Evolutionary conservation across 1,139 yeast genomes (phyloP).

Genomic region (Yamadazyma blattariae): DNA sequence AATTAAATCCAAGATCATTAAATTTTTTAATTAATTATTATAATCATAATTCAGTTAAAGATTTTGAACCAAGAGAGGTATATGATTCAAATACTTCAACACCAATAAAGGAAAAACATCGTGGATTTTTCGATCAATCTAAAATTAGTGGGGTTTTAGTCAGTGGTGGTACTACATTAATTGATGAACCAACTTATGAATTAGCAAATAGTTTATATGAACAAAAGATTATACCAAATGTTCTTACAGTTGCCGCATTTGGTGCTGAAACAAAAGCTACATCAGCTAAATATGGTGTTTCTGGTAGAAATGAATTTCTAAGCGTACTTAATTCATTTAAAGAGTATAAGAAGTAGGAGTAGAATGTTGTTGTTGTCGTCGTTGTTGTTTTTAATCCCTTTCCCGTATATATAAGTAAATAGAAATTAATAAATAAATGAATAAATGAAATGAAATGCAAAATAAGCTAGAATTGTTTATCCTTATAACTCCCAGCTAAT

Average conservation of each 20-base stretch:
- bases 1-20: constrained; percentile 52
- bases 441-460: no score
- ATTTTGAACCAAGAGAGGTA: constrained; percentile 21
- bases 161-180: constrained; percentile 68
- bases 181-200: constrained; percentile 69
- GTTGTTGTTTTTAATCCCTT: no score
- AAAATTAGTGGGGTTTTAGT: constrained; percentile 44
- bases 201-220: constrained; percentile 48
- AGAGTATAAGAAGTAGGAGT: no score
- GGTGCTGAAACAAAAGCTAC: constrained; percentile 41
- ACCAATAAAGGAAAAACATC: constrained; percentile 9
- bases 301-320: constrained; percentile 77
- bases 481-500: constrained; percentile 45
- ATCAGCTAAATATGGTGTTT: constrained; percentile 65
- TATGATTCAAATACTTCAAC: constrained; percentile 12
- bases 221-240: constrained; percentile 34
- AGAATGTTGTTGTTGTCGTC: no score
- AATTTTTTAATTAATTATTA: constrained; percentile 42
- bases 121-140: constrained; percentile 2
- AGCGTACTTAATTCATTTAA: constrained; percentile 18
- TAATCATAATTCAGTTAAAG: constrained; percentile 23
- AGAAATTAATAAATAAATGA: no score
- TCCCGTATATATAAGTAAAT: no score
- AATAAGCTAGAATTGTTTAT: constrained; percentile 18
- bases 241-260: constrained; percentile 62